A percentile compares a stretch with the other conserved stretches of the same genome.
Conservation (phyloP, 2,329 filamentous ascomycete genomes). For the Nemania abortiva region DNA sequence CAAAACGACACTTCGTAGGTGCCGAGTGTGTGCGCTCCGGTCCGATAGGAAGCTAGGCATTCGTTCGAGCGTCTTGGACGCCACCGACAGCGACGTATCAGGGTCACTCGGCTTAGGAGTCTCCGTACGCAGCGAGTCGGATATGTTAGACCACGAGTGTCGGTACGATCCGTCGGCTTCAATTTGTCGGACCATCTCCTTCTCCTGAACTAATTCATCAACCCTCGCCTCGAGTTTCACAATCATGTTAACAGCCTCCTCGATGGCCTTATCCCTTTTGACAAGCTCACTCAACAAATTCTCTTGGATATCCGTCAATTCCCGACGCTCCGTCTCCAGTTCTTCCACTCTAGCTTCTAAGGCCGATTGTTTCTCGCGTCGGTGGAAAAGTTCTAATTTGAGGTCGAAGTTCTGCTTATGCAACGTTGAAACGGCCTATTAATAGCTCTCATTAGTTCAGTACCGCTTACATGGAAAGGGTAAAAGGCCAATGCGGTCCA, state of each 20-base stretch:
- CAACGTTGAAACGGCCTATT: slow-evolving; percentile 72
- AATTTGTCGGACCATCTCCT: slow-evolving; percentile 64
- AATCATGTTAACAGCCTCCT: slow-evolving; percentile 78
- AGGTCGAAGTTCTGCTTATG: slow-evolving; percentile 84
- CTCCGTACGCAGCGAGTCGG: slow-evolving; percentile 41
- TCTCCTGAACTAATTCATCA: slow-evolving; percentile 65
- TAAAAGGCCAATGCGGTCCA: background rate
- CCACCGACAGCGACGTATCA: slow-evolving; percentile 41
- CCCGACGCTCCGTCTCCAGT: slow-evolving; percentile 65
- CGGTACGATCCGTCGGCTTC: slow-evolving; percentile 57
- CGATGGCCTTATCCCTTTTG: slow-evolving; percentile 76
- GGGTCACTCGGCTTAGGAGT: slow-evolving; percentile 42
- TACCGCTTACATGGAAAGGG: background rate
- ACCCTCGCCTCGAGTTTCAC: slow-evolving; percentile 72
- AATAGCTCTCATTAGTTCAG: slow-evolving; percentile 34
- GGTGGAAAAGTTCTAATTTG: slow-evolving; percentile 78
- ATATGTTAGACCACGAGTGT: slow-evolving; percentile 50
- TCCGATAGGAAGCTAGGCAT: slow-evolving; percentile 77
- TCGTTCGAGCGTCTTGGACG: slow-evolving; percentile 59
- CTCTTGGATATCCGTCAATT: slow-evolving; percentile 69
- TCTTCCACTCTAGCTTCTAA: slow-evolving; percentile 69
- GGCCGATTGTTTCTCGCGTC: slow-evolving; percentile 71
- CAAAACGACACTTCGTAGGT: slow-evolving; percentile 70
- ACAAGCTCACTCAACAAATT: slow-evolving; percentile 71
- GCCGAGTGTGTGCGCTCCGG: slow-evolving; percentile 68